phyloP scores from a whole-genome alignment of 148 eudicot species.

The Camellia sinensis region DNA sequence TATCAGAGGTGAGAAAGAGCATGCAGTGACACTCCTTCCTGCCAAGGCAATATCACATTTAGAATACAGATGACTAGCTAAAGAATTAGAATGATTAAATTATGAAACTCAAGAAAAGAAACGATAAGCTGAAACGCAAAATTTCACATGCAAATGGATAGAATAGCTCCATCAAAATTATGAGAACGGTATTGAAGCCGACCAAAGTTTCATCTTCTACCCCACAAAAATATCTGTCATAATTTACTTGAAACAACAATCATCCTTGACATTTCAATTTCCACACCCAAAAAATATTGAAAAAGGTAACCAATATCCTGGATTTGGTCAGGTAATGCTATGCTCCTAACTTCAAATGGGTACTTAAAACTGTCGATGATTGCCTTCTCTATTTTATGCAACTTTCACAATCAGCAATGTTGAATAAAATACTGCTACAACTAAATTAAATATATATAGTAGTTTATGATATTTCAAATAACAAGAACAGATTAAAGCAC shows the following conservation, averaged over 20 bases:
- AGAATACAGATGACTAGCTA: not conserved
- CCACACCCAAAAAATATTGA: too few species aligned
- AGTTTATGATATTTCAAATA: not conserved
- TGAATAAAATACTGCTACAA: not conserved
- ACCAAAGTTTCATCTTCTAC: not conserved
- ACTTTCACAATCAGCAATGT: not conserved
- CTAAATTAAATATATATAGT: not conserved
- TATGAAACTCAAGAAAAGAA: not conserved
- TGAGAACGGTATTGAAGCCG: not conserved
- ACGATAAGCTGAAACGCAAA: not conserved
- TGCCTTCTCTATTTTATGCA: not conserved
- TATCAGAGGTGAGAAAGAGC: conserved; percentile 94
- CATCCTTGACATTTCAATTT: not conserved
- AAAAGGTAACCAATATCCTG: not conserved
- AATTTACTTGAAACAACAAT: not conserved
- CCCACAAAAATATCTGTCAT: not conserved
- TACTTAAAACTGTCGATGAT: not conserved
- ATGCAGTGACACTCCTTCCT: conserved; percentile 99
- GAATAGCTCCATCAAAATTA: not conserved
- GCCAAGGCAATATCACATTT: conserved; percentile 27
- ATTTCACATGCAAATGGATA: not conserved
- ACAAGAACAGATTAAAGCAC: not conserved
- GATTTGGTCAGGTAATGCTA: not conserved
- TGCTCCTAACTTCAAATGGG: not conserved
- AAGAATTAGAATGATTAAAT: not conserved